Conservation (phyloP, 2,329 filamentous ascomycete species). For the Penicillium olsonii region DNA sequence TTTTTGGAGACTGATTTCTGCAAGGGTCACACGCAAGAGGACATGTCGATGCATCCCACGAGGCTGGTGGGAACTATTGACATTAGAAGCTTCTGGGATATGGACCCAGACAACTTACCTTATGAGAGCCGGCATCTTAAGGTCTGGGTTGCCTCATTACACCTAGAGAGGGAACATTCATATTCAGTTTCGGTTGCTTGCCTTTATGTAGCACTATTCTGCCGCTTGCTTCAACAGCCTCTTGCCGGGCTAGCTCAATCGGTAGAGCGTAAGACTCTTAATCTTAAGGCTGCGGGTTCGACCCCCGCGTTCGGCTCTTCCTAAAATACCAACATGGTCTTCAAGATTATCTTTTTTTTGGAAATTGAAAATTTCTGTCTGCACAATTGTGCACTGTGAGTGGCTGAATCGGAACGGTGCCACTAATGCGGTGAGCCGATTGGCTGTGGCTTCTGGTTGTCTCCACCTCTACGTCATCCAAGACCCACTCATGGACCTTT, state of each 20-base stretch:
- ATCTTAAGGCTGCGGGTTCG: constrained; percentile 44
- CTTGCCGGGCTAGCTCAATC: constrained; percentile 51
- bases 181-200: no score
- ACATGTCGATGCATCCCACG: no score
- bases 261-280: constrained; percentile 39
- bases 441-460: neutral
- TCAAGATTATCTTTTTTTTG: constrained; percentile 8
- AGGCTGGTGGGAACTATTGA: no score
- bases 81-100: no score
- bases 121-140: no score
- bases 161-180: no score
- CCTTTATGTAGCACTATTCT: neutral
- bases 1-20: neutral
- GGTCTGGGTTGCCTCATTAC: no score
- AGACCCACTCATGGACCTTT: no score
- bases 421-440: neutral
- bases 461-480: neutral
- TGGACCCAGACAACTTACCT: no score
- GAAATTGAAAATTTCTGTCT: neutral
- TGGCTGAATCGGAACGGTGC: neutral
- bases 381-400: neutral
- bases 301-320: constrained; percentile 45
- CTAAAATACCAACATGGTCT: constrained; percentile 14
- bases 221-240: neutral
- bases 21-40: no score